Evolutionary conservation across 495 filamentous ascomycete species (phyloP), one percentile per base, ranked within the genome.

Genomic region (Hyphodiscus hymeniophilus): DNA sequence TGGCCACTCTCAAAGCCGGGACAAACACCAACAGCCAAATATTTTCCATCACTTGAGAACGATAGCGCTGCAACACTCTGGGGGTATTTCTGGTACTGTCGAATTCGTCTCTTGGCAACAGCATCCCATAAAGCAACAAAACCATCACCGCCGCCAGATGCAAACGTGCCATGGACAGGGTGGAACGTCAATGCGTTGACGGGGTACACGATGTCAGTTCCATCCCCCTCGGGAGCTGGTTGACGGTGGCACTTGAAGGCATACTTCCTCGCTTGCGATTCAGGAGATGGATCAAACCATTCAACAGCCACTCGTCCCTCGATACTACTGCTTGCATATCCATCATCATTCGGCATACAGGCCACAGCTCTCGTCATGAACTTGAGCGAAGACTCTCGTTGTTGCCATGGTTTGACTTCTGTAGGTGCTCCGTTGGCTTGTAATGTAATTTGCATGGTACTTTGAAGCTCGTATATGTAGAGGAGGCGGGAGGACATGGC

Each of bases 211-310:
- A 96, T 73, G 61, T 98, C 92, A 7, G 81, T 70, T 23, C 82
- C 84, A 38, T 86, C 79, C 11, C 34, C 41, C 18, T 48, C 38
- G 18, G 44, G 35, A 51, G 51, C 51, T 13, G 52, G 49, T 63
- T 92, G 84, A 10, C 92, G 81, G 66, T 98, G 92, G 66, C 92
- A 98, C 63, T 98, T 98, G 74, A 98, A 98, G 8, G 92, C 92
- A 70, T 96, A 98, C 59, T 95, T 97, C 47, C 90, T 74, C 15
- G 84, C 83, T 64, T 96, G 88, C 3, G 85, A 89, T 58, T 85
- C 81, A 24, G 79, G 70, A 7, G 79, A 84, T 11, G 90, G 83
- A 60, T 96, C 92, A 67, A 97, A 96, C 86, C 90, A 97, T 60
- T 98, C 92, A 1, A 98, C 92, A 0, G 89, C 91, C 0, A 96